These are phyloP conservation scores for Globisporangium megalacanthum DNA, from an alignment of 352 stramenopile genomes.

Conservation along the genomic window DNA sequence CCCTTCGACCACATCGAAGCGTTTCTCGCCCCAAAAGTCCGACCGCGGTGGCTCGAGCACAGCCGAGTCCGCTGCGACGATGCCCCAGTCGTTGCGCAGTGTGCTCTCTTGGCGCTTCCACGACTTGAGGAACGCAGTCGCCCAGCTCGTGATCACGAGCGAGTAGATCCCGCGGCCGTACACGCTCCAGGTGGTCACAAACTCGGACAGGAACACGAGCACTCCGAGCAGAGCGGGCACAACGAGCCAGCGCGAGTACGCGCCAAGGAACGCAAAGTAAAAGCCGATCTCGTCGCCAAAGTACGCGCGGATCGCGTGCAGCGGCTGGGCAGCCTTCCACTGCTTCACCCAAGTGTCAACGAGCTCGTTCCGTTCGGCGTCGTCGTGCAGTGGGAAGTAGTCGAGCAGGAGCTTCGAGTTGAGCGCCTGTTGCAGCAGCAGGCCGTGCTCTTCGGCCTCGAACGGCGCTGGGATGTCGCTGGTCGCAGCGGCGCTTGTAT, in stretches of 20 bases:
- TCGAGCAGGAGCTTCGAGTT: conserved; percentile 59
- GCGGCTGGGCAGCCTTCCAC: conserved; percentile 46
- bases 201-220: conserved; percentile 85
- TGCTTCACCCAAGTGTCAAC: conserved; percentile 76
- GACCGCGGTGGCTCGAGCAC: conserved; percentile 48
- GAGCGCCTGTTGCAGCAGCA: conserved; percentile 63
- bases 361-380: conserved; percentile 55
- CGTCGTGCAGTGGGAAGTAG: conserved; percentile 73
- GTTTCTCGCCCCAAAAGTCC: conserved; percentile 67
- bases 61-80: conserved; percentile 34
- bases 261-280: conserved; percentile 97
- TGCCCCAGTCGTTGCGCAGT: conserved; percentile 84
- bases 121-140: conserved; percentile 86
- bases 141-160: conserved; percentile 89
- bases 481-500: neutral
- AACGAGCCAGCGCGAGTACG: conserved; percentile 94
- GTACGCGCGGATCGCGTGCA: conserved; percentile 63
- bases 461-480: conserved; percentile 44
- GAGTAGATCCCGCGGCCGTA: conserved; percentile 80
- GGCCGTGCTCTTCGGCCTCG: conserved; percentile 57
- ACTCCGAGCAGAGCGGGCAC: conserved; percentile 84
- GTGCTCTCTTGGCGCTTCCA: conserved; percentile 89
- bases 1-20: conserved; percentile 78
- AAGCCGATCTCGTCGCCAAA: conserved; percentile 92
- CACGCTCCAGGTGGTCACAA: conserved; percentile 38